phyloP scores from a whole-genome alignment of 2,329 filamentous ascomycete species.

The Colletotrichum tofieldiae region DNA sequence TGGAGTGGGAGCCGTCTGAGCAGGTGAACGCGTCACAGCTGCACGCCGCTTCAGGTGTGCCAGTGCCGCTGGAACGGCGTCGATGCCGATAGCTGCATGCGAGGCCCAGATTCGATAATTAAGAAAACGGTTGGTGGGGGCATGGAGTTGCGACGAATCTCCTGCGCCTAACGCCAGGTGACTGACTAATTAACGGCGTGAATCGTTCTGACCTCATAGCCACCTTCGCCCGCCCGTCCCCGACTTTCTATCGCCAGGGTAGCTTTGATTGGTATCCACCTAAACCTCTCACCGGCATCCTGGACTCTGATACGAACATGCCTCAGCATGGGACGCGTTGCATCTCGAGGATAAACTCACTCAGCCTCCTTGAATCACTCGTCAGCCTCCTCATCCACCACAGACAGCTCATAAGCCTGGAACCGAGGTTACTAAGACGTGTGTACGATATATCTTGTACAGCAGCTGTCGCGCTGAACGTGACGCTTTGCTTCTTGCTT shows the following conservation, averaged over 20 bases:
- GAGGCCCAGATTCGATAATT: neutral
- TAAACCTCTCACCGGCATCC: neutral
- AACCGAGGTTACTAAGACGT: neutral
- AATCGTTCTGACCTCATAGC: neutral
- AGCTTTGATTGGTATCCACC: neutral
- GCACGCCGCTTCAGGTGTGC: neutral
- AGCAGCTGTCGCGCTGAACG: neutral
- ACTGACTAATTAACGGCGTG: neutral
- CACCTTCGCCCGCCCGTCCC: neutral
- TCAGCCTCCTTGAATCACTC: conserved; percentile 3
- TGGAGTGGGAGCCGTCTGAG: conserved; percentile 13
- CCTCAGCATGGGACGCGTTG: neutral
- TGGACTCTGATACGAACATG: too few relatives aligned
- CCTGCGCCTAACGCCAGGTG: neutral
- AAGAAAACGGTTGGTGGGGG: neutral
- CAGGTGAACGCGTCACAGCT: conserved; percentile 14
- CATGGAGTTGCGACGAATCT: too few relatives aligned
- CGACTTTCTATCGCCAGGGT: neutral
- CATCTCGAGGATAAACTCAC: conserved; percentile 3
- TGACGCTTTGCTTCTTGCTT: neutral
- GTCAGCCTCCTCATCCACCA: neutral
- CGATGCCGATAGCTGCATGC: neutral
- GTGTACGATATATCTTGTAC: neutral
- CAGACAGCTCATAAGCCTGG: neutral
- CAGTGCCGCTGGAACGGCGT: neutral